Evolutionary conservation across 2,329 filamentous ascomycete genomes (phyloP), one percentile per base, ranked within the genome.

Genomic region (Phaeomoniella chlamydospora): DNA sequence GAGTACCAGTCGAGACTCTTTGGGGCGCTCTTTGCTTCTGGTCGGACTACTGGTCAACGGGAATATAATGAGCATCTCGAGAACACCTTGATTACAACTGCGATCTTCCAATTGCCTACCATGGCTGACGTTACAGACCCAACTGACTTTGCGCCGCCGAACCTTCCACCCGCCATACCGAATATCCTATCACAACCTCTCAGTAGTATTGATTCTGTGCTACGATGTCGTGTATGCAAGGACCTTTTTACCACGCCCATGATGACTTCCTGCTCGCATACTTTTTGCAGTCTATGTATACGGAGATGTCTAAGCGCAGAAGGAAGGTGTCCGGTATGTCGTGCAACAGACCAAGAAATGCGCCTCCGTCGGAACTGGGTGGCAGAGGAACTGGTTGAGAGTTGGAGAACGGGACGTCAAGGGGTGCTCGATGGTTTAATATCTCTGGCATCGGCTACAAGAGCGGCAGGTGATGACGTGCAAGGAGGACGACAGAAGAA

Each of bases 191-290:
- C 92, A 2, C 60, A 73, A 12, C 63, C 64, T 11, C 70, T 92
- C 37, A 67, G 75, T 33, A 63, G 72, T 11, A 73, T 98, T 43
- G 90, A 98, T 51, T 77, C 80, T 41, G 77, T 86, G 3, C 68
- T 98, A 14, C 83, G 90, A 48, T 98, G 90, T 59, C 84, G 96
- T 58, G 82, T 98, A 41, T 98, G 90, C 72, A 96, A 96, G 55
- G 92, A 98, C 57, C 93, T 96, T 59, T 96, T 83, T 63, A 76
- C 76, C 41, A 93, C 86, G 35, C 90, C 90, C 0, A 90, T 98
- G 73, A 79, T 94, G 43, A 98, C 90, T 1, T 82, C 83, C 1
- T 98, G 90, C 61, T 81, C 76, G 37, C 90, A 98, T 55, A 96
- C 90, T 0, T 98, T 98, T 53, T 98, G 90, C 66, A 94, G 88